Base-by-base conservation (phyloP, 129 eudicot genomes). In the Centella asiatica region DNA sequence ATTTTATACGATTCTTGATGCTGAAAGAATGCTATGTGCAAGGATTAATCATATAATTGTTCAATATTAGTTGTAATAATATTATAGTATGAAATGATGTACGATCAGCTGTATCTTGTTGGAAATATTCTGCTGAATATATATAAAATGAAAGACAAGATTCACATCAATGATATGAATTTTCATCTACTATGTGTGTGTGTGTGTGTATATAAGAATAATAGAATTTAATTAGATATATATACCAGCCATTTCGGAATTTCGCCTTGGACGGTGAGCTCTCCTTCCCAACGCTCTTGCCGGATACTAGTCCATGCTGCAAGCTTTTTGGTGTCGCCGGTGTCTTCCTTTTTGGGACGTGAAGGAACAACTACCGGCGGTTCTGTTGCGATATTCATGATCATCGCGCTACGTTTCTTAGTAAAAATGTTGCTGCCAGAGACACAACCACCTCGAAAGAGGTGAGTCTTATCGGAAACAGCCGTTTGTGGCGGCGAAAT, bases 231-330 rank as follows among this genome's bases (percentile, higher is more conserved):
- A 18, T 48, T 4, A 22, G 9, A 64, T 28, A 7, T 3, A 61
- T 74, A 60, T 80, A 93, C 99, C 89, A 93, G 86, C 99, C 99
- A 93, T 27, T 40, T 62, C 28, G 99, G 99, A 40, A 93, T 74
- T 65, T 85, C 72, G 49, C 99, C 99, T 74, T 93, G 59, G 4
- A 93, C 96, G 22, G 37, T 49, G 20, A 93, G 95, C 78, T 87
- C 95, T 28, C 99, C 99, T 62, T 92, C 95, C 99, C 99, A 93
- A 17, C 89, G 67, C 54, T 93, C 99, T 46, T 83, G 95, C 42
- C 22, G 72, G 31, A 93, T 61, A 62, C 99, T 93, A 22, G 86
- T 85, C 99, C 99, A 93, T 2, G 96, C 99, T 9, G 74, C 84
- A 13, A 84, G 72, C 65, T 82, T 88, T 33, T 53, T 53, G 1